Conservation (phyloP, 164 flowering plant species). For the Annona squamosa region DNA sequence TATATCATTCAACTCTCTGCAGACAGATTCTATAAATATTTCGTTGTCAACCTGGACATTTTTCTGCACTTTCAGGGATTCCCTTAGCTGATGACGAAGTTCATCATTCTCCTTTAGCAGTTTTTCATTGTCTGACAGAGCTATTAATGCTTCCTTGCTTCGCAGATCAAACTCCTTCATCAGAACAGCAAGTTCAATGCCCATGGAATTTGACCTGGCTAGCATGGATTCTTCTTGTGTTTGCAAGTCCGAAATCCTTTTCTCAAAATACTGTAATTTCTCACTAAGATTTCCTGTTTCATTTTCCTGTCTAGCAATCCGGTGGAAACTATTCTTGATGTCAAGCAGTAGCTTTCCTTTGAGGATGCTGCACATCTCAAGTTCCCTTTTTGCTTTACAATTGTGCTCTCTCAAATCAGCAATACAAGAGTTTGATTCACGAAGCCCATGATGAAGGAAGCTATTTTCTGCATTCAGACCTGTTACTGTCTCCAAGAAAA, state of each 20-base stretch:
- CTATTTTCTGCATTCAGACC: constrained; percentile 86
- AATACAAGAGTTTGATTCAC: constrained; percentile 55
- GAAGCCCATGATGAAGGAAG: constrained; percentile 66
- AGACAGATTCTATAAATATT: constrained; percentile 8
- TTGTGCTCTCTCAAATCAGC: constrained; percentile 66
- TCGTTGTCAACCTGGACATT: not conserved
- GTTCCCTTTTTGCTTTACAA: constrained; percentile 51
- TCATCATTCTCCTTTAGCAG: constrained; percentile 36
- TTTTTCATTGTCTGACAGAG: constrained; percentile 51
- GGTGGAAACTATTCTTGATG: constrained; percentile 64
- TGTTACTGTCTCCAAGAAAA: constrained; percentile 67
- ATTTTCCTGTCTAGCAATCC: constrained; percentile 57
- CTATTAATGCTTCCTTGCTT: constrained; percentile 26
- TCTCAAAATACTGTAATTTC: constrained; percentile 55
- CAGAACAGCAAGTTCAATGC: constrained; percentile 56
- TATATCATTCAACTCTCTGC: constrained; percentile 2
- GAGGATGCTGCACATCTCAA: constrained; percentile 58
- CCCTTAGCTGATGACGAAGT: not conserved
- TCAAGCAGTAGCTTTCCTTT: constrained; percentile 75
- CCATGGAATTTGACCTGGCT: constrained; percentile 67
- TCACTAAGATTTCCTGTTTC: constrained; percentile 50
- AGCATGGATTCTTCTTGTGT: constrained; percentile 76
- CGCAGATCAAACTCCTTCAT: constrained; percentile 61
- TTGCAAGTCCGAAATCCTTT: constrained; percentile 60
- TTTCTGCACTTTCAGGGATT: not conserved